phyloP scores from a whole-genome alignment of 176 grass and related monocot genomes.

The Panicum miliaceum region DNA sequence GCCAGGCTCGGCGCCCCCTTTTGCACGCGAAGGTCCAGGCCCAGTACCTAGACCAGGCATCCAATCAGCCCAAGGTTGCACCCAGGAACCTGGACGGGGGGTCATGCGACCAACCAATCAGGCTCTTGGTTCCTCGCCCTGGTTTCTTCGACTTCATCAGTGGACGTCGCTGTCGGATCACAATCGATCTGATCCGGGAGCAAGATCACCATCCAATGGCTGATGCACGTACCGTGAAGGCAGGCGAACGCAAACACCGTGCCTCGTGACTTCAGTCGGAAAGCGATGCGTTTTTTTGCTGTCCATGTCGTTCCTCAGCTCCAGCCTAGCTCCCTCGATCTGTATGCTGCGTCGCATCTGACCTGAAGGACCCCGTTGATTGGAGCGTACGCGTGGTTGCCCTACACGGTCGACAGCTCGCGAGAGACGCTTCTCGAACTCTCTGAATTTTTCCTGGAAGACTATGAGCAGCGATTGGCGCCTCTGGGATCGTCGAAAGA shows the following conservation, averaged over 20 bases:
- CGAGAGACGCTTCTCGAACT: conserved; percentile 23
- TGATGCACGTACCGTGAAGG: neutral
- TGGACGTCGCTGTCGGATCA: neutral
- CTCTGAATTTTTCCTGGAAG: conserved; percentile 7
- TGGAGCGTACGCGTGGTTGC: conserved; percentile 18
- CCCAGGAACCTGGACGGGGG: too few species aligned
- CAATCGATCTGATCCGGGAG: neutral
- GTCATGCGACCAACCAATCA: too few species aligned
- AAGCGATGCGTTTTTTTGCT: neutral
- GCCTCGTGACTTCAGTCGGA: conserved; percentile 18
- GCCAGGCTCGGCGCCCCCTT: too few species aligned
- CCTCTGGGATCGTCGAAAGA: neutral
- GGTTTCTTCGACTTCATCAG: neutral
- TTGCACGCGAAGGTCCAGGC: too few species aligned
- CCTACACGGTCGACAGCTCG: neutral
- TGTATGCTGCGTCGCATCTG: neutral
- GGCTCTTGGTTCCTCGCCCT: neutral
- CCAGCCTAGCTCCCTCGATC: neutral
- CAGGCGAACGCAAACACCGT: neutral
- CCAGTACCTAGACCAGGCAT: too few species aligned
- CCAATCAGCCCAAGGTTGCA: too few species aligned
- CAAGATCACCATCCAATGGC: neutral
- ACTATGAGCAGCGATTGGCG: neutral
- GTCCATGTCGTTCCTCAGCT: neutral
- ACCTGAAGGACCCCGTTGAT: neutral